phyloP scores from a whole-genome alignment of 257 asterid species.

The Lithospermum erythrorhizon region DNA sequence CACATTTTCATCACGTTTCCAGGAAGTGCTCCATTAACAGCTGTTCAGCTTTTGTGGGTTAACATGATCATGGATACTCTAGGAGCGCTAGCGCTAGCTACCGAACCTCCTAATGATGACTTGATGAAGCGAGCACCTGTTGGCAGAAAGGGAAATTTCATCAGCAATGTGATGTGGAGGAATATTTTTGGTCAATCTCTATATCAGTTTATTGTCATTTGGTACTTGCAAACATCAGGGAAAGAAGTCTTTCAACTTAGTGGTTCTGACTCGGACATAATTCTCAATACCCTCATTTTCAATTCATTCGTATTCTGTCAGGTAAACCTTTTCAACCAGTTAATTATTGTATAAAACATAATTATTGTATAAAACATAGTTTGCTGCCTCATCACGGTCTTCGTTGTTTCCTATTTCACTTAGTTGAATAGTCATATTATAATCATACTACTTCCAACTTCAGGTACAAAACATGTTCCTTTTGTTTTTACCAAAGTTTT shows the following conservation, averaged over 20 bases:
- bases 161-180: constrained; percentile 93
- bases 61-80: constrained; percentile 98
- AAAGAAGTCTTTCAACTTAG: constrained; percentile 43
- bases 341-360: too few relatives aligned
- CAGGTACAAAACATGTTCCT: not conserved
- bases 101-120: constrained; percentile 84
- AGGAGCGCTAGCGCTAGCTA: constrained; percentile 97
- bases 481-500: not conserved
- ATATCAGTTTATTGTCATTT: constrained; percentile 75
- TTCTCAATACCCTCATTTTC: constrained; percentile 78
- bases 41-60: constrained; percentile 96
- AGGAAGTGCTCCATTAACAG: constrained; percentile 90
- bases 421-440: not conserved
- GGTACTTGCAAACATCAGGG: constrained; percentile 89
- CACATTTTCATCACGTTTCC: constrained; percentile 11
- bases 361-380: not conserved
- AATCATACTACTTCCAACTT: not conserved
- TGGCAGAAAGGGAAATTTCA: constrained; percentile 87
- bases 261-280: constrained; percentile 57
- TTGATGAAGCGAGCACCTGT: constrained; percentile 76
- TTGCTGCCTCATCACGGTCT: not conserved
- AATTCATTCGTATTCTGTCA: constrained; percentile 90
- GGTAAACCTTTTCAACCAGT: constrained; percentile 27
- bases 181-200: constrained; percentile 78
- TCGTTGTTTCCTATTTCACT: too few relatives aligned